Evolutionary conservation across 768 basidiomycete species (phyloP), one percentile per base, ranked within the genome.

Genomic region (Tubosaeta sp.): DNA sequence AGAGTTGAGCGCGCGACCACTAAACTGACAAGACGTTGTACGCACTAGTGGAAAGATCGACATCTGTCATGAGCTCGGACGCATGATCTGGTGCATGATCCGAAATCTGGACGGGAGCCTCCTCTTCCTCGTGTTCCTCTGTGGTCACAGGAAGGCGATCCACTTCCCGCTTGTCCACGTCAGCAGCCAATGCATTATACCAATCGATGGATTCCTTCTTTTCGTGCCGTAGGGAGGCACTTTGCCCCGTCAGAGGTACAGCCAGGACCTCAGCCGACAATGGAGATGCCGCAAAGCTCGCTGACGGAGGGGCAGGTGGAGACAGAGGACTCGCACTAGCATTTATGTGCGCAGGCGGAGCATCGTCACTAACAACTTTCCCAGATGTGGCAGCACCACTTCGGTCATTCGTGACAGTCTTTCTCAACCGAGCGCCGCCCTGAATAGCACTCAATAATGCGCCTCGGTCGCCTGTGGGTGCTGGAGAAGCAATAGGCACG

Each of bases 161-260:
- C 21, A 64, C 66, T 25, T 64, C 62, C 31, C 75, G 78, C 32
- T 72, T 71, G 71, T 95, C 85, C 3, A 29, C 53, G 25, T 66
- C 64, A 34, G 86, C 87, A 12, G 94, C 93, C 12, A 95, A 76
- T 29, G 86, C 87, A 45, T 84, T 80, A 64, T 90, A 93, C 94
- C 94, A 98, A 60, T 92, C 94, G 4, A 95, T 86, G 7, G 85
- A 87, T 67, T 93, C 87, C 52, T 84, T 75, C 59, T 86, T 80
- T 48, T 69, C 76, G 30, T 76, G 70, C 32, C 63, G 55, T 32
- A 56, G 49, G 30, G 59, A 67, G 34, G 34, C 49, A 44, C 38
- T 49, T 46, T 51, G 30, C 16, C 35, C 56, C 47, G 63, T 62
- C 2, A 42, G 35, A 21, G 58, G 53, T 19, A 32, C 52, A 36